Evolutionary conservation across 2,329 filamentous ascomycete species (phyloP).

Genomic region (Aspergillus fumigatus): DNA sequence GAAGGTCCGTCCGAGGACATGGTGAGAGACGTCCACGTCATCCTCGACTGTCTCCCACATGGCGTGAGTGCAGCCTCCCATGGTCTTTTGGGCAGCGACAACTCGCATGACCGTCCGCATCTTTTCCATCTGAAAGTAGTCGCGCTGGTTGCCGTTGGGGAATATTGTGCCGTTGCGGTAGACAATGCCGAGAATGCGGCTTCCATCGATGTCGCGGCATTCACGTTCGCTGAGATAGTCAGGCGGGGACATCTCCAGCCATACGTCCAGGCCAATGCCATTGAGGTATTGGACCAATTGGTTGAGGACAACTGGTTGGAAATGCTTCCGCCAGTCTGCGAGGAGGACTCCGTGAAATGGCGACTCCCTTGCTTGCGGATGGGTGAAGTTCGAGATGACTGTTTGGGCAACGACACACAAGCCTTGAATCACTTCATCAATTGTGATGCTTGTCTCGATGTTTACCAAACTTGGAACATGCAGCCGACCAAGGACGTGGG

Average conservation of each 20-base stretch:
- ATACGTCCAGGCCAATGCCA: conserved; percentile 31
- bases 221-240: conserved; percentile 25
- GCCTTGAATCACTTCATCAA: conserved; percentile 5
- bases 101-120: conserved; percentile 18
- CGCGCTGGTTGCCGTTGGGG: conserved; percentile 24
- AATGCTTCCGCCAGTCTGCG: conserved; percentile 26
- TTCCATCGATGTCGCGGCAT: conserved; percentile 14
- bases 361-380: conserved; percentile 1
- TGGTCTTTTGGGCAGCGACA: conserved; percentile 13
- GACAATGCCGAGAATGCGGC: conserved; percentile 26
- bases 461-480: conserved; percentile 5
- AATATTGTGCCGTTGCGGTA: conserved; percentile 30
- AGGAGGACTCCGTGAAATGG: conserved; percentile 33
- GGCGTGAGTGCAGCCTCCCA: conserved; percentile 9
- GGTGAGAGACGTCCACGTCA: conserved; percentile 24
- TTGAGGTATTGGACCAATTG: conserved; percentile 26
- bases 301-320: conserved; percentile 24
- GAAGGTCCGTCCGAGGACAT: conserved; percentile 32
- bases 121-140: conserved; percentile 34
- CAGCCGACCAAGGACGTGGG: conserved; percentile 7
- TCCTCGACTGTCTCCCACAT: conserved; percentile 36
- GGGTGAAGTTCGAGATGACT: conserved; percentile 3
- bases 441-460: conserved; percentile 1
- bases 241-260: conserved; percentile 32
- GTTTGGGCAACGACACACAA: conserved; percentile 1